Base-by-base conservation (phyloP, 2,329 filamentous ascomycete species). In the Phymatotrichopsis omnivora region DNA sequence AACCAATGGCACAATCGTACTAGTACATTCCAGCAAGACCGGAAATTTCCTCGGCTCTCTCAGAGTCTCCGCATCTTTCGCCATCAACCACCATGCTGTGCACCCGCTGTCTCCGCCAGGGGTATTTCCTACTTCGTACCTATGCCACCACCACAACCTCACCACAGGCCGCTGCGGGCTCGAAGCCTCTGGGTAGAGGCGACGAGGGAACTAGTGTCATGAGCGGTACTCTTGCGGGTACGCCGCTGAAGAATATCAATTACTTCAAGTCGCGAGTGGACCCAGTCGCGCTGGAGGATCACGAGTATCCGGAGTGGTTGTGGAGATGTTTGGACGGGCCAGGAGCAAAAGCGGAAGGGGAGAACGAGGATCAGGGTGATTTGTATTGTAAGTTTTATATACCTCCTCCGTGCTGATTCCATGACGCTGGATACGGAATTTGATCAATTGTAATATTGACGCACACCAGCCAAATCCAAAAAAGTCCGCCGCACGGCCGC, bases 291-390 rank as follows among this genome's bases (percentile, higher is more conserved):
- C 63, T 78, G 58, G 70, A 77, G 25, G 85, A 93, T 56, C 69
- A 76, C 17, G 81, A 82, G 51, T 93, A 93, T 64, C 85, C 85
- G 3, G 69, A 68, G 19, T 93, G 85, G 85, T 64, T 93, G 51
- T 93, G 85, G 85, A 69, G 65, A 3, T 77, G 82, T 56, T 65
- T 91, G 44, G 73, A 78, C 39, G 70, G 74, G 46, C 68, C 64
- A 58, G 67, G 75, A 64, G 75, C 72, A 60, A 63, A 59, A 3
- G 64, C 65, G 16, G 66, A 64, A 11, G 67, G 66, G 2, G 73
- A 65, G 3, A 73, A 70, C 3, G 72, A 68, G 8, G 71, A 70
- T 7, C 74, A 73, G 20, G 81, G 78, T 17, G 84, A 89, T 67
- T 72, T 86, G 56, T 91, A 85, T 63, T 87, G 84, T 89, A 74